Base-by-base conservation (phyloP, 2,329 filamentous ascomycete species). In the Aureobasidium melanogenum region DNA sequence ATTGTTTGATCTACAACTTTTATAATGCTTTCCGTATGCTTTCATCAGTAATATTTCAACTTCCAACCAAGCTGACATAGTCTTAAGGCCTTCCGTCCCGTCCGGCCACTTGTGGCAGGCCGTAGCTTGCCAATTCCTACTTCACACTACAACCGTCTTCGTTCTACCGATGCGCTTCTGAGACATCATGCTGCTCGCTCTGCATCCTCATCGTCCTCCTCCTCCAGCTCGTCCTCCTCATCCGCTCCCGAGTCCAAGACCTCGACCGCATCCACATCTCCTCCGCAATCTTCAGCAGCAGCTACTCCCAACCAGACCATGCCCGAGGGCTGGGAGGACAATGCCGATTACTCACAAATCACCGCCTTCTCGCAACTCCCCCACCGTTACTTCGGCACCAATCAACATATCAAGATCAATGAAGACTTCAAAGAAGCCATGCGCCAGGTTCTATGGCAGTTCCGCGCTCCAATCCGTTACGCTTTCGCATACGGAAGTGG, bases 401-500 rank as follows among this genome's bases (percentile, higher is more conserved):
- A 99, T 68, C 94, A 99, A 74, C 89, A 97, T 75, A 96, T 97
- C 80, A 82, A 91, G 63, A 95, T 97, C 71, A 95, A 97, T 71
- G 86, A 91, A 71, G 92, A 97, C 72, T 94, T 97, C 74, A 97
- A 96, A 71, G 89, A 97, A 74, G 88, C 88, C 14, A 76, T 99
- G 69, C 85, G 92, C 59, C 85, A 91, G 68, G 89, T 97, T 65
- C 79, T 97, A 24, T 94, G 91, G 84, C 85, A 95, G 69, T 97
- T 99, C 74, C 83, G 87, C 56, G 93, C 94, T 0, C 93, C 94
- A 0, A 96, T 99, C 66, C 86, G 92, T 61, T 97, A 97, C 77
- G 93, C 92, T 15, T 96, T 99, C 73, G 94, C 94, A 1, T 99
- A 99, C 71, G 94, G 94, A 24, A 97, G 93, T 6, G 94, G 94